These are phyloP conservation scores for Endoconidiophora laricicola DNA, from an alignment of 2,329 filamentous ascomycete species.

Conservation along the genomic window DNA sequence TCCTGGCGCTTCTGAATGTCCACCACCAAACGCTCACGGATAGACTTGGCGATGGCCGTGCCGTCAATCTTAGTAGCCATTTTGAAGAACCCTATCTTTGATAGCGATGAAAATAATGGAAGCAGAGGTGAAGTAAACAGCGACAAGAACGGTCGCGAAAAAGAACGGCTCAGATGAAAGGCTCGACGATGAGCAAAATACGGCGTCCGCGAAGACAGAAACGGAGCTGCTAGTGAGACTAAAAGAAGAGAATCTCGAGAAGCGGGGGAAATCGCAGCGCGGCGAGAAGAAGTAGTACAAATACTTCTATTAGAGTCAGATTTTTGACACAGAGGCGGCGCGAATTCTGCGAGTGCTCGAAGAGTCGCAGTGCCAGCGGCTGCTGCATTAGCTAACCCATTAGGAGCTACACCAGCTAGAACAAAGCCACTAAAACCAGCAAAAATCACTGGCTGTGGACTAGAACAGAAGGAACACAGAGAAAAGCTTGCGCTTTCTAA, in stretches of 20 bases:
- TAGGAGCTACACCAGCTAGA: neutral
- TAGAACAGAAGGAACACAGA: slow-evolving; percentile 8
- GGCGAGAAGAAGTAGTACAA: neutral
- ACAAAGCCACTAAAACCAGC: neutral
- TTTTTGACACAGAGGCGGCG: too few species aligned
- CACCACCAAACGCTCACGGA: slow-evolving; percentile 62
- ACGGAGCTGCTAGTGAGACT: neutral
- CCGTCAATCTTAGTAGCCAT: slow-evolving; percentile 96
- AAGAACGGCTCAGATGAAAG: slow-evolving; percentile 3
- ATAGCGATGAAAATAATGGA: too few species aligned
- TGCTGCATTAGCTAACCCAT: neutral
- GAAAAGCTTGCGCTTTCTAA: slow-evolving; percentile 6
- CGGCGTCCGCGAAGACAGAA: neutral
- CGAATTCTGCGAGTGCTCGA: too few species aligned
- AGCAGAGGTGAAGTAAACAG: neutral
- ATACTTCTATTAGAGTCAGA: too few species aligned
- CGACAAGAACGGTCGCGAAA: neutral
- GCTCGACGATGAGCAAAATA: neutral
- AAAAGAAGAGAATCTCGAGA: neutral
- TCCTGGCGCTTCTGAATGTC: slow-evolving; percentile 72
- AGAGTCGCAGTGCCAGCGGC: too few species aligned
- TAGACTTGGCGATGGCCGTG: slow-evolving; percentile 82
- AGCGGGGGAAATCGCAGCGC: too few species aligned
- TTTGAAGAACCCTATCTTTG: neutral
- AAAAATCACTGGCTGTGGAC: slow-evolving; percentile 2